These are phyloP conservation scores for Petasospora fabianii DNA, from an alignment of 1,139 yeast genomes.

Conservation along the genomic window DNA sequence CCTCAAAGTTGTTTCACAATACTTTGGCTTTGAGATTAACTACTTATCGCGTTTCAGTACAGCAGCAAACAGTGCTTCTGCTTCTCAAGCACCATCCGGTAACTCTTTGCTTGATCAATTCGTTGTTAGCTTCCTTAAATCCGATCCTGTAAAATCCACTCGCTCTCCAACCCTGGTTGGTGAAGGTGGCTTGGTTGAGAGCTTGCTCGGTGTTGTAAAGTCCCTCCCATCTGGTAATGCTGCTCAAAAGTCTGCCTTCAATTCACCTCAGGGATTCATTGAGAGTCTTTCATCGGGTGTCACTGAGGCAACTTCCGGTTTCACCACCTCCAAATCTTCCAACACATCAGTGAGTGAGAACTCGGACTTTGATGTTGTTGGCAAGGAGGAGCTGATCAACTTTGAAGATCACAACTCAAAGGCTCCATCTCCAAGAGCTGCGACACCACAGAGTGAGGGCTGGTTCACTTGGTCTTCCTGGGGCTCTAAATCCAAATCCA, in stretches of 20 bases:
- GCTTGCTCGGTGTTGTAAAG: constrained; percentile 12
- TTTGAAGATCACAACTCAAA: constrained; percentile 7
- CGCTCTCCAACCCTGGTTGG: neutral
- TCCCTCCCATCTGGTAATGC: constrained; percentile 2
- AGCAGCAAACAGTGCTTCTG: neutral
- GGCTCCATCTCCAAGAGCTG: neutral
- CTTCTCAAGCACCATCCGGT: neutral
- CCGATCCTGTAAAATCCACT: too few relatives aligned
- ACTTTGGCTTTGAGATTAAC: constrained; percentile 7
- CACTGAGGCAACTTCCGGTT: neutral
- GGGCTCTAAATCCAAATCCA: constrained; percentile 10
- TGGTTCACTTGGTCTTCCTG: constrained; percentile 18
- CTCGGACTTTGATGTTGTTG: constrained; percentile 41
- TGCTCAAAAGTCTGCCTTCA: neutral
- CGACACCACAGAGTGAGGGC: constrained; percentile 5
- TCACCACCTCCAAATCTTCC: neutral
- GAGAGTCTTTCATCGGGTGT: neutral
- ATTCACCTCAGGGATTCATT: neutral
- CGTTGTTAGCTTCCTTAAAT: constrained; percentile 8
- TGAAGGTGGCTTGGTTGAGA: constrained; percentile 11
- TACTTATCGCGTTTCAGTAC: constrained; percentile 6
- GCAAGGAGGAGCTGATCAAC: constrained; percentile 33
- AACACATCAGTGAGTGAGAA: constrained; percentile 12
- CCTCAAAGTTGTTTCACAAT: constrained; percentile 3
- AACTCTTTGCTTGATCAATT: constrained; percentile 10